phyloP scores from a whole-genome alignment of 1,284 basidiomycete genomes.

The Pulveroboletus sp. region DNA sequence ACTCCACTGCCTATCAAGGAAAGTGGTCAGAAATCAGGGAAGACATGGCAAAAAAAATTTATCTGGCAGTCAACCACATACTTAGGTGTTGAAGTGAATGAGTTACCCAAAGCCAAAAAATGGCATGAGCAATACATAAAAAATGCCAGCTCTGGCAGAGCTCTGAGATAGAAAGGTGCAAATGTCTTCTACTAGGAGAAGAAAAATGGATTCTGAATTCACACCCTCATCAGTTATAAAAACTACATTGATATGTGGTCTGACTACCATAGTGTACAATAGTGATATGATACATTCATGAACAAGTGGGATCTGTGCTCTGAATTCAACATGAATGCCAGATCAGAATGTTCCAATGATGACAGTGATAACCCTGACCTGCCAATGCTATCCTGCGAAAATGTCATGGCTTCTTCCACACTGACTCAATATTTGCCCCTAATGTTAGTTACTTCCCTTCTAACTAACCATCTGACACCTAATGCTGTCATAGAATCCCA shows the following conservation, averaged over 20 bases:
- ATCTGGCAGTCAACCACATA: not conserved
- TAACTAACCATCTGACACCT: no score
- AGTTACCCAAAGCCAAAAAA: not conserved
- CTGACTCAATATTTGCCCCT: no score
- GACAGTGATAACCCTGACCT: not conserved
- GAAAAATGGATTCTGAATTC: not conserved
- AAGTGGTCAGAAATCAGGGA: not conserved
- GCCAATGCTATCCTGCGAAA: no score
- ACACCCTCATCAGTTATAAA: not conserved
- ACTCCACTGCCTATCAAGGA: not conserved
- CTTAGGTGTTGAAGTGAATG: not conserved
- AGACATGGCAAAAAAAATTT: slow-evolving; percentile 3
- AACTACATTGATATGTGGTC: not conserved
- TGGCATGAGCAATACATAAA: not conserved
- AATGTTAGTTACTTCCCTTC: no score
- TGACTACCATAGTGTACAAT: not conserved
- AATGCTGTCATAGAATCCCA: no score
- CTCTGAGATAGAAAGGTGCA: not conserved
- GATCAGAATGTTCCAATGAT: not conserved
- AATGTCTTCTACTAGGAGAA: slow-evolving; percentile 5
- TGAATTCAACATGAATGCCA: not conserved
- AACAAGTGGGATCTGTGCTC: slow-evolving; percentile 6
- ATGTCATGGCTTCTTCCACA: no score
- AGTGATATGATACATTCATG: not conserved
- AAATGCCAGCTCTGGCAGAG: not conserved